These are phyloP conservation scores for Dactylis glomerata DNA, from an alignment of 176 grass and related monocot genomes.

Conservation along the genomic window DNA sequence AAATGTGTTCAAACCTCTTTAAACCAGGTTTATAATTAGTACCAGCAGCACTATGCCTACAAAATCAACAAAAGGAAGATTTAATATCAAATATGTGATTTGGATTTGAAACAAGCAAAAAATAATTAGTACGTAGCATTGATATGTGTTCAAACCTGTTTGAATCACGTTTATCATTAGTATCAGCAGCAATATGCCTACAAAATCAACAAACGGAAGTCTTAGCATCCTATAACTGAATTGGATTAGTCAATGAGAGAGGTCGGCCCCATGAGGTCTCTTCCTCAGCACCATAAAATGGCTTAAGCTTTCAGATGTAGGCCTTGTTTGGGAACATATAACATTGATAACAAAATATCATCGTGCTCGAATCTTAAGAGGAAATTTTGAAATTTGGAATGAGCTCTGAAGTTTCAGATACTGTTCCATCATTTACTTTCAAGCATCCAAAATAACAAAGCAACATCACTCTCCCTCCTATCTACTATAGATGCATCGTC, in stretches of 20 bases:
- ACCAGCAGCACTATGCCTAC: background rate
- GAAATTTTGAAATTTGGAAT: background rate
- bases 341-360: background rate
- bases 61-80: no score
- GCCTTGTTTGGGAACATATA: background rate
- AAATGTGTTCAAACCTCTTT: background rate
- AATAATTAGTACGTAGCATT: background rate
- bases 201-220: background rate
- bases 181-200: background rate
- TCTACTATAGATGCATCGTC: background rate
- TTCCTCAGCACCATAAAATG: background rate
- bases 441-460: background rate
- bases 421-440: background rate
- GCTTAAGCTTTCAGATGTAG: background rate
- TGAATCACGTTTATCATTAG: background rate
- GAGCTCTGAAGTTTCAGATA: background rate
- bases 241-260: background rate
- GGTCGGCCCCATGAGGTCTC: background rate
- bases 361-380: background rate
- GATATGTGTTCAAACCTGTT: background rate
- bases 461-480: background rate
- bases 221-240: background rate
- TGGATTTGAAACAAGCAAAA: background rate
- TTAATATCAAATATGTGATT: no score
- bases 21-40: background rate